Conservation (phyloP, 257 asterid species). For the Paulownia fortunei region DNA sequence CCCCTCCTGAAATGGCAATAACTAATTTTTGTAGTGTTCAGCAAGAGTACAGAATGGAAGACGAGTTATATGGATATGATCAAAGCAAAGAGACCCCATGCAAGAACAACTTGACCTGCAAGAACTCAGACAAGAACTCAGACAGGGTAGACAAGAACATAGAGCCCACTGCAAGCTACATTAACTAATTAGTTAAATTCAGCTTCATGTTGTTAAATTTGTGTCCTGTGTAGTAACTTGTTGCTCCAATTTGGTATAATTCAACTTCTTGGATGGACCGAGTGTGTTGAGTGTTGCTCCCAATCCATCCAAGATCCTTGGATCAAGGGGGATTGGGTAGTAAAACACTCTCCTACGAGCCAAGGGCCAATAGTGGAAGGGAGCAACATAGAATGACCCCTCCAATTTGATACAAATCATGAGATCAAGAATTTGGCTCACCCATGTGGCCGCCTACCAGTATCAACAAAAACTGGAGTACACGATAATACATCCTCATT, state of each 20-base stretch:
- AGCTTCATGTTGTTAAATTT: neutral
- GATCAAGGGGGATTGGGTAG: too few species aligned
- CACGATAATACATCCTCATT: too few species aligned
- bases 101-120: slow-evolving; percentile 27
- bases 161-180: neutral
- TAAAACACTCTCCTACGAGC: too few species aligned
- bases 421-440: too few species aligned
- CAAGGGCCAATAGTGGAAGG: too few species aligned
- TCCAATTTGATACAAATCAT: too few species aligned
- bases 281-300: neutral
- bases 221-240: neutral
- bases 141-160: slow-evolving; percentile 16
- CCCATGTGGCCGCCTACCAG: neutral
- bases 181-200: slow-evolving; percentile 4
- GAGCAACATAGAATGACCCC: too few species aligned
- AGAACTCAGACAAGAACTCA: slow-evolving; percentile 28
- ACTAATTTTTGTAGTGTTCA: neutral
- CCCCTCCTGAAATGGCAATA: slow-evolving; percentile 7
- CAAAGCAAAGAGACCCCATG: slow-evolving; percentile 28
- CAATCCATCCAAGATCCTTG: too few species aligned
- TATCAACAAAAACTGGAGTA: neutral
- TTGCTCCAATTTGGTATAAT: neutral
- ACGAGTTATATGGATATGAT: neutral
- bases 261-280: neutral
- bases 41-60: neutral